Evolutionary conservation across 352 stramenopile species (phyloP), one percentile per base, ranked within the genome.

Genomic region (Pythium chondricola): DNA sequence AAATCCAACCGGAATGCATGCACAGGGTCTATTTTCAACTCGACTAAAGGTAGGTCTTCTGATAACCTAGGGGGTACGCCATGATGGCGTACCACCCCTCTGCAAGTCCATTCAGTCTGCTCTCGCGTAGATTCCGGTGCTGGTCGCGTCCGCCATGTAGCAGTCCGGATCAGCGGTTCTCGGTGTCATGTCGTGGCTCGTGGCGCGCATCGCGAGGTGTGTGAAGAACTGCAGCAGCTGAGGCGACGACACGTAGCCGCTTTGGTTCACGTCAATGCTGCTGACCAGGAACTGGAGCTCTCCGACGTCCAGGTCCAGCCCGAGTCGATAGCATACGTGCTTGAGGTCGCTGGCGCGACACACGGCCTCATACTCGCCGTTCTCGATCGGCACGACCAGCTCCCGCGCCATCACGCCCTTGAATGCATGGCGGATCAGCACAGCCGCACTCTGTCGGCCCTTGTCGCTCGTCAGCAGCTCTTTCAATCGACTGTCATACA

Each of bases 361-460:
- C 22, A 71, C 83, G 16, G 74, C 65, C 43, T 88, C 79, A 32
- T 76, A 90, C 32, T 85, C 62, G 8, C 79, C 75, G 26, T 75
- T 83, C 25, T 85, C 71, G 14, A 86, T 73, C 0, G 74, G 71
- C 10, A 87, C 73, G 26, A 86, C 71, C 56, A 87, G 74, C 39
- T 88, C 76, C 1, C 75, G 58, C 1, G 75, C 54, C 18, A 72
- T 65, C 3, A 90, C 48, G 3, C 75, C 79, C 33, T 90, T 90
- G 51, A 87, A 90, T 4, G 75, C 75, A 17, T 90, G 79, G 10
- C 79, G 69, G 2, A 90, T 67, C 6, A 90, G 53, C 18, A 90
- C 68, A 25, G 69, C 75, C 11, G 75, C 79, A 25, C 75, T 90
- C 32, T 80, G 73, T 2, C 67, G 65, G 6, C 71, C 72, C n/a